phyloP scores from a whole-genome alignment of 2,329 filamentous ascomycete genomes.

The Verticillium nonalfalfae region DNA sequence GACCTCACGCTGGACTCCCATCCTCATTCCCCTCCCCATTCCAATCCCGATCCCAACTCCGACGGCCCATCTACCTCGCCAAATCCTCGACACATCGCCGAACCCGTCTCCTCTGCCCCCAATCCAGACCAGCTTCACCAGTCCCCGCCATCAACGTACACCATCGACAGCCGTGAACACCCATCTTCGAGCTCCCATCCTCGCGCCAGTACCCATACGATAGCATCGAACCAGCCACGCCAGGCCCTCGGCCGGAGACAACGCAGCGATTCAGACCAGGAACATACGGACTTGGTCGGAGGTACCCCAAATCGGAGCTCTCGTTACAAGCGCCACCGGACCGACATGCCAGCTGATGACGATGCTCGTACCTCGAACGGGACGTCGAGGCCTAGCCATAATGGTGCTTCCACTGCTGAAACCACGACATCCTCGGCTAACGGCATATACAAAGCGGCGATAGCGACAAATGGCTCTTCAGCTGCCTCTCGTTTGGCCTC shows the following conservation, averaged over 20 bases:
- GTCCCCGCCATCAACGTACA: neutral
- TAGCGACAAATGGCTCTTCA: constrained; percentile 49
- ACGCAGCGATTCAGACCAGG: constrained; percentile 35
- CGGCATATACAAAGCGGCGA: constrained; percentile 37
- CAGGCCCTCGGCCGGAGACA: constrained; percentile 50
- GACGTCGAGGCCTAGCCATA: constrained; percentile 37
- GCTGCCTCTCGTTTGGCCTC: constrained; percentile 11
- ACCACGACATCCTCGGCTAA: constrained; percentile 29
- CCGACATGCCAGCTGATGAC: constrained; percentile 58
- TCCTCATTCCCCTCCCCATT: constrained; percentile 21
- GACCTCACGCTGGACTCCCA: constrained; percentile 33
- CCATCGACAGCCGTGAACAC: neutral
- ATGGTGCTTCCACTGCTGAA: constrained; percentile 17
- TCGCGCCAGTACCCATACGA: constrained; percentile 21
- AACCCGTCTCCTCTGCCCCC: constrained; percentile 38
- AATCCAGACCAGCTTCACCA: constrained; percentile 16
- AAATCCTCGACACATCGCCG: constrained; percentile 35
- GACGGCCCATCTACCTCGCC: constrained; percentile 47
- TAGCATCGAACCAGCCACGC: constrained; percentile 26
- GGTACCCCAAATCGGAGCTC: constrained; percentile 5
- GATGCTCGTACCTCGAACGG: constrained; percentile 43
- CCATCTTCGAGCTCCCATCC: neutral
- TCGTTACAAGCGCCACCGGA: constrained; percentile 46
- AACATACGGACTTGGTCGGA: constrained; percentile 20
- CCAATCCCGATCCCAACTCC: constrained; percentile 37